A percentile compares a stretch with the other conserved stretches of the same genome.
Evolutionary conservation across 164 flowering plant species (phyloP).

Genomic region (Sedum album): DNA sequence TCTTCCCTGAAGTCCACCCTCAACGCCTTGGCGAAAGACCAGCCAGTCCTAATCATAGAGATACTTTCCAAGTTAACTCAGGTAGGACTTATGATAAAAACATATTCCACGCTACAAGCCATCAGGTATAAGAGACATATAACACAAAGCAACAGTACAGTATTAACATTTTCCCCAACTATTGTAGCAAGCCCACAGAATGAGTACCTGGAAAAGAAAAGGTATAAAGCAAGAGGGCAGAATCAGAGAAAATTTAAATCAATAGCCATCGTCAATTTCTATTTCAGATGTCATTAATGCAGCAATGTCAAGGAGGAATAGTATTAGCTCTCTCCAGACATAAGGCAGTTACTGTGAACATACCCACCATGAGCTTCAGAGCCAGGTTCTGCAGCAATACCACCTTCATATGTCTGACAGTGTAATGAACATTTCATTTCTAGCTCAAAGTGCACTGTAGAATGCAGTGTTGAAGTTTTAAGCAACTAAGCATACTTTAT

Average conservation of each 20-base stretch:
- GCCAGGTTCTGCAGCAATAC: slow-evolving; percentile 93
- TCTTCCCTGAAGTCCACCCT: slow-evolving; percentile 93
- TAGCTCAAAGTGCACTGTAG: background rate
- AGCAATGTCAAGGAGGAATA: background rate
- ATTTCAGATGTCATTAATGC: background rate
- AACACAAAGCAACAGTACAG: too few relatives aligned
- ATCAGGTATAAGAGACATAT: background rate
- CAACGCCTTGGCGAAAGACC: slow-evolving; percentile 81
- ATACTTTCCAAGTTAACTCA: background rate
- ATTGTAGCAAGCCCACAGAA: slow-evolving; percentile 91
- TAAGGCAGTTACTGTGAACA: slow-evolving; percentile 19
- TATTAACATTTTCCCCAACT: slow-evolving; percentile 74
- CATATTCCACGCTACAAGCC: background rate
- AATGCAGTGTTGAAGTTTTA: background rate
- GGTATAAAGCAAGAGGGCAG: background rate
- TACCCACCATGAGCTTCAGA: slow-evolving; percentile 99
- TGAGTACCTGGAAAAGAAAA: slow-evolving; percentile 54
- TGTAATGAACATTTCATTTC: slow-evolving; percentile 17
- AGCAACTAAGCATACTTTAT: background rate
- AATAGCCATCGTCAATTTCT: background rate
- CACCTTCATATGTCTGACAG: slow-evolving; percentile 98
- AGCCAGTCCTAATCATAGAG: slow-evolving; percentile 58
- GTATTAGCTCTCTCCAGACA: background rate
- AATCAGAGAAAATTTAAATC: background rate
- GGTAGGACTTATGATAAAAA: background rate